Evolutionary conservation across 2,329 filamentous ascomycete genomes (phyloP).

Genomic region (Cadophora gregata): DNA sequence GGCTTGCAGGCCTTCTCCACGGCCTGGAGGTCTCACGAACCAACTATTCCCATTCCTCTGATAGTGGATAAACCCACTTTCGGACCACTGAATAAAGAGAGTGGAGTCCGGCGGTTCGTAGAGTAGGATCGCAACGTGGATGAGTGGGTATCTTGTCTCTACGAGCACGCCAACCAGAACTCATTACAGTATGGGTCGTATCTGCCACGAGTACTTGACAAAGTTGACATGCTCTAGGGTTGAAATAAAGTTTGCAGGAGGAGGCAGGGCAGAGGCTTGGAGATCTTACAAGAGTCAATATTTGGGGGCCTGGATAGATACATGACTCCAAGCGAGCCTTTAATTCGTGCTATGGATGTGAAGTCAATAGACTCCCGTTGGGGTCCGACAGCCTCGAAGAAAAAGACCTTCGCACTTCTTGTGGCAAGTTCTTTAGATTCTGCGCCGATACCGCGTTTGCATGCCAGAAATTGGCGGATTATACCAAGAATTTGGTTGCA

Average conservation of each 20-base stretch:
- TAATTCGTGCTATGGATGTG: background rate
- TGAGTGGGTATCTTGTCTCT: background rate
- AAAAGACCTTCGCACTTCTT: background rate
- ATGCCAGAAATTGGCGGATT: background rate
- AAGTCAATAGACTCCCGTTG: background rate
- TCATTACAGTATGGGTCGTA: background rate
- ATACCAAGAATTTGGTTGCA: background rate
- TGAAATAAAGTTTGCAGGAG: background rate
- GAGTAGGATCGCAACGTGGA: too few relatives aligned
- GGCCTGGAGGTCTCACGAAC: too few relatives aligned
- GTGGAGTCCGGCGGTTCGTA: too few relatives aligned
- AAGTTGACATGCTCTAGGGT: background rate
- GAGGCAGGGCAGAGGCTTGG: background rate
- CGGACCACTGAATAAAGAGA: too few relatives aligned
- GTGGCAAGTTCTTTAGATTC: background rate
- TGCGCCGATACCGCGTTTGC: background rate
- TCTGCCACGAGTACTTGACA: background rate
- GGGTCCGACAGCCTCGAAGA: background rate
- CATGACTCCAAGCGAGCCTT: constrained; percentile 1
- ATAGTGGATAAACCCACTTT: too few relatives aligned
- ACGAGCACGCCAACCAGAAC: background rate
- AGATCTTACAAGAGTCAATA: constrained; percentile 6
- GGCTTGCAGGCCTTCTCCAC: too few relatives aligned
- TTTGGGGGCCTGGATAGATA: background rate
- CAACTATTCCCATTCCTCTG: too few relatives aligned